A percentile compares a stretch with the other conserved stretches of the same genome.
phyloP scores from a whole-genome alignment of 176 grass and related monocot genomes.

The Aegilops longissima region DNA sequence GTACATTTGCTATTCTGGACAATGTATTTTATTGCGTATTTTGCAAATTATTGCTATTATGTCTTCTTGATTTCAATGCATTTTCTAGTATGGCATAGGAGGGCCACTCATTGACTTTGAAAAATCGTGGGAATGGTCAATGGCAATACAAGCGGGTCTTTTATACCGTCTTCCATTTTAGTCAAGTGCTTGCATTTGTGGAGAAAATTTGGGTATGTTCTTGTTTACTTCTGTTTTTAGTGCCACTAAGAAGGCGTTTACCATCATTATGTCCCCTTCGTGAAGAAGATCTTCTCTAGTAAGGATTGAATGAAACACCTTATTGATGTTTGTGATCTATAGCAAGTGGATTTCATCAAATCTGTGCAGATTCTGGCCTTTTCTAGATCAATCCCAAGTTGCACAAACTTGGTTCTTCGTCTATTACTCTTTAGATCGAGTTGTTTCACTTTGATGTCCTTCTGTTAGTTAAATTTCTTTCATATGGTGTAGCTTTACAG shows the following conservation, averaged over 20 bases:
- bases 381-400: no score
- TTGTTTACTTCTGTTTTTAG: neutral
- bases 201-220: neutral
- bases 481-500: neutral
- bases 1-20: neutral
- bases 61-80: neutral
- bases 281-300: neutral
- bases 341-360: no score
- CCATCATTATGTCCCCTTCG: no score
- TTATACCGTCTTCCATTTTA: slow-evolving; percentile 14
- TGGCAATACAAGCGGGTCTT: neutral
- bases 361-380: no score
- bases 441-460: neutral
- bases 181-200: neutral
- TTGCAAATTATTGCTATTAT: neutral
- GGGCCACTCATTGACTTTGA: slow-evolving; percentile 11
- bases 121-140: neutral
- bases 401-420: neutral
- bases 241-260: neutral
- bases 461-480: neutral
- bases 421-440: neutral
- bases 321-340: no score
- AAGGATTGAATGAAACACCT: neutral
- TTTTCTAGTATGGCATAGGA: neutral
- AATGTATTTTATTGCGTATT: neutral